phyloP scores from a whole-genome alignment of 352 stramenopile genomes.

The Phytophthora agathidicida region DNA sequence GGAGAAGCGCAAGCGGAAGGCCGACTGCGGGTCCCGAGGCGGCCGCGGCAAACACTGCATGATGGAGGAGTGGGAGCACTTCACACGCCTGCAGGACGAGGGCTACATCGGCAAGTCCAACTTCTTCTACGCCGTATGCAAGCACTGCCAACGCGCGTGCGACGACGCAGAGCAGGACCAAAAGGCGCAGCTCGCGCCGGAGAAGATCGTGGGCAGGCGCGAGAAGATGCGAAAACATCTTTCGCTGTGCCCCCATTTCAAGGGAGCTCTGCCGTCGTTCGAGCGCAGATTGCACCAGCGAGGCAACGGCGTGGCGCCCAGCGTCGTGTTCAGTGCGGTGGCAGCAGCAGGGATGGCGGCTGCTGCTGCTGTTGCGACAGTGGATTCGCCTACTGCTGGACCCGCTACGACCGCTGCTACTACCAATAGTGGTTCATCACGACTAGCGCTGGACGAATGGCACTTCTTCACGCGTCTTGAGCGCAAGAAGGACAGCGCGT shows the following conservation, averaged over 20 bases:
- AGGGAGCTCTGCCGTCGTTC: constrained; percentile 62
- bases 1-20: constrained; percentile 65
- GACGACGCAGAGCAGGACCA: constrained; percentile 61
- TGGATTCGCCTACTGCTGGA: background rate
- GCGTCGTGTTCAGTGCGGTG: constrained; percentile 14
- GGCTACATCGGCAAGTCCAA: constrained; percentile 87
- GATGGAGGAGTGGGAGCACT: constrained; percentile 87
- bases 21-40: constrained; percentile 38
- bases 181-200: constrained; percentile 55
- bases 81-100: constrained; percentile 73
- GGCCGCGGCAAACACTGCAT: constrained; percentile 79
- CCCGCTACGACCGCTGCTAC: constrained; percentile 10
- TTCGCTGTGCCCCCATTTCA: constrained; percentile 61
- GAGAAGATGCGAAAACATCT: constrained; percentile 86
- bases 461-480: constrained; percentile 79
- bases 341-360: constrained; percentile 5
- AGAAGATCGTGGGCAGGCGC: constrained; percentile 72
- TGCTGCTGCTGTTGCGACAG: background rate
- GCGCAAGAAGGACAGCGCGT: constrained; percentile 75
- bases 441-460: constrained; percentile 76
- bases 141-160: constrained; percentile 69
- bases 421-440: constrained; percentile 30
- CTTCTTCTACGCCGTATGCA: constrained; percentile 79
- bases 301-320: constrained; percentile 26
- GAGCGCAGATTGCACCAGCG: constrained; percentile 39